Conservation (phyloP, 1,284 basidiomycete genomes). For the Ganoderma sinense region DNA sequence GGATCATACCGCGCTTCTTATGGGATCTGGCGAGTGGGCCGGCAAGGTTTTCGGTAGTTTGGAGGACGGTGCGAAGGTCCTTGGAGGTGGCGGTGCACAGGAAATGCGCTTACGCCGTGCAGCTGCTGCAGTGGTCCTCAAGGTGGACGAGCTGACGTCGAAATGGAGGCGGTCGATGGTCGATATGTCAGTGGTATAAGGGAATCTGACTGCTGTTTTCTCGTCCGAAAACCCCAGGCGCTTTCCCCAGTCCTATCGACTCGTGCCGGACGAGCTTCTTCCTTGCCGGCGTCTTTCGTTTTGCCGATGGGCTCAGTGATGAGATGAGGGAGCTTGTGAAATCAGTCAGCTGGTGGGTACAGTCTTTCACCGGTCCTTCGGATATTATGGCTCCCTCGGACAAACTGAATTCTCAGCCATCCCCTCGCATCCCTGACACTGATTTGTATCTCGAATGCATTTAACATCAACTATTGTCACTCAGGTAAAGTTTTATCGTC, state of each 20-base stretch:
- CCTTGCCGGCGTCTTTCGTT: background rate
- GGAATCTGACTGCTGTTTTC: background rate
- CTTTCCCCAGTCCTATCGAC: background rate
- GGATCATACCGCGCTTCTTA: slow-evolving; percentile 75
- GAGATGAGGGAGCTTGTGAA: background rate
- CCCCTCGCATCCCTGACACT: no score
- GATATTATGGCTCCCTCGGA: no score
- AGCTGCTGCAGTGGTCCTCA: slow-evolving; percentile 83
- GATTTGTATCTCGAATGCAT: no score
- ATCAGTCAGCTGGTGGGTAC: background rate
- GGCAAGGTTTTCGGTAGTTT: slow-evolving; percentile 69
- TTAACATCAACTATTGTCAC: no score
- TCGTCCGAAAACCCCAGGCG: background rate
- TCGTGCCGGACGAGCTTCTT: background rate
- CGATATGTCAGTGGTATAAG: slow-evolving; percentile 32
- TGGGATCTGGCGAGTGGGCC: slow-evolving; percentile 86
- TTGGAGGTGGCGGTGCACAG: slow-evolving; percentile 72
- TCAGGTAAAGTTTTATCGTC: no score
- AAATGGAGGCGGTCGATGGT: slow-evolving; percentile 82
- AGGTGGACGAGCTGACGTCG: slow-evolving; percentile 79
- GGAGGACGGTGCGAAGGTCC: slow-evolving; percentile 68
- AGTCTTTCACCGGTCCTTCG: no score
- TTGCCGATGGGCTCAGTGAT: background rate
- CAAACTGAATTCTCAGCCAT: no score
- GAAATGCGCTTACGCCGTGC: slow-evolving; percentile 68